phyloP scores from a whole-genome alignment of 108 stramenopile species.

The Cyclotella baltica region DNA sequence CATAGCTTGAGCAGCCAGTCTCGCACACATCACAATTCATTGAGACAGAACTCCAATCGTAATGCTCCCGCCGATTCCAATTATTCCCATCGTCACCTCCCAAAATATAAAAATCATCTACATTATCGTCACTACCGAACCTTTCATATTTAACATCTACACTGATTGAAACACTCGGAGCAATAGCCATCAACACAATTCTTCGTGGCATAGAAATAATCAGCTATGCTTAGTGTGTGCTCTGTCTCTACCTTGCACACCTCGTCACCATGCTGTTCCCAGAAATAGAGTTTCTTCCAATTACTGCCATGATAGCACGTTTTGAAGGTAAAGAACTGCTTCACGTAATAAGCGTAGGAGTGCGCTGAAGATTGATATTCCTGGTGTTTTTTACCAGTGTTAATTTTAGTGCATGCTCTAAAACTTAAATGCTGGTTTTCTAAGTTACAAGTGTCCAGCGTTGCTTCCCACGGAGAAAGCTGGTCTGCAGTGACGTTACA shows the following conservation, averaged over 20 bases:
- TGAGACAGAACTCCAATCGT: not conserved
- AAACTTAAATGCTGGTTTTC: not conserved
- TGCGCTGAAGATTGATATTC: constrained; percentile 6
- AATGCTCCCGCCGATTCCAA: not conserved
- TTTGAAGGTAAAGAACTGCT: constrained; percentile 5
- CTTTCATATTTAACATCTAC: too few relatives aligned
- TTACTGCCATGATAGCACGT: constrained; percentile 3
- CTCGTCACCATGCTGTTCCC: constrained; percentile 10
- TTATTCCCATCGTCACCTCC: not conserved
- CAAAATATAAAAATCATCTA: too few relatives aligned
- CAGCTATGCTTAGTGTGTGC: not conserved
- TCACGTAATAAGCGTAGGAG: not conserved
- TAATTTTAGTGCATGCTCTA: constrained; percentile 7
- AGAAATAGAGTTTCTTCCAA: constrained; percentile 5
- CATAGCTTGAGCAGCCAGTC: not conserved
- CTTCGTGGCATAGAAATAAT: constrained; percentile 13
- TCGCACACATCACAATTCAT: constrained; percentile 1
- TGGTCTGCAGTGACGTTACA: constrained; percentile 3
- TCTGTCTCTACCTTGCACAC: not conserved
- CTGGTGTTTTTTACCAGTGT: not conserved
- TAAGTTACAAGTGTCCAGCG: not conserved
- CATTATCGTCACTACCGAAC: too few relatives aligned
- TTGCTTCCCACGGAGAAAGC: constrained; percentile 1
- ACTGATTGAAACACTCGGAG: not conserved
- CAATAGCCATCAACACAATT: not conserved